Base-by-base conservation (phyloP, 2,329 filamentous ascomycete genomes). In the Zalaria sp. region DNA sequence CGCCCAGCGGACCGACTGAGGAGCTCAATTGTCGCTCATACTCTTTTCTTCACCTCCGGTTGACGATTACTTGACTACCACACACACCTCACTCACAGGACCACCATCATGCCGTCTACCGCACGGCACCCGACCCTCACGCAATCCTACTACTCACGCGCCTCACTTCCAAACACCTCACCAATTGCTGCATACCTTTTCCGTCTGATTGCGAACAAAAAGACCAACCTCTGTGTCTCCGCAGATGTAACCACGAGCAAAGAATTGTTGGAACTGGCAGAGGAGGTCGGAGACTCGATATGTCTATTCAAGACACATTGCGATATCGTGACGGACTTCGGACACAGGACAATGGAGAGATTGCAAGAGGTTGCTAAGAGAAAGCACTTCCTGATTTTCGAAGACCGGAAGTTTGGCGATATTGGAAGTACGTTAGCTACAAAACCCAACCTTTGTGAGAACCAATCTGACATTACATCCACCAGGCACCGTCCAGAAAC, bases 291-390 rank as follows among this genome's bases (percentile, higher is more conserved):
- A 45, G 73, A 77, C 49, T 67, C 71, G 46, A 77, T 79, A 43
- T 75, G 72, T 48, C 57, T 78, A 27, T 62, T 79, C 42, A 75
- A 77, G 57, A 72, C 76, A 4, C 73, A 77, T 52, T 73, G 72
- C 42, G 75, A 79, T 57, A 75, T 75, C 40, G 70, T 79, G 49
- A 66, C 69, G 47, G 75, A 79, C 56, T 79, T 74, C 65, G 68
- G 66, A 9, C 68, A 72, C 45, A 64, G 71, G 43, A 76, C 73
- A 1, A 69, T 70, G 11, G 51, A 62, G 43, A 61, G 63, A 1
- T 53, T 73, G 47, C 57, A 63, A 38, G 68, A 70, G 32, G 61
- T 72, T 35, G 62, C 67, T 2, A 55, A 57, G 49, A 58, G 67
- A 41, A 71, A 71, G 51, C 60, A 60, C 39, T 73, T 73, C 49